Evolutionary conservation across 768 basidiomycete genomes (phyloP).

Genomic region (Leccinum aurantiacum): DNA sequence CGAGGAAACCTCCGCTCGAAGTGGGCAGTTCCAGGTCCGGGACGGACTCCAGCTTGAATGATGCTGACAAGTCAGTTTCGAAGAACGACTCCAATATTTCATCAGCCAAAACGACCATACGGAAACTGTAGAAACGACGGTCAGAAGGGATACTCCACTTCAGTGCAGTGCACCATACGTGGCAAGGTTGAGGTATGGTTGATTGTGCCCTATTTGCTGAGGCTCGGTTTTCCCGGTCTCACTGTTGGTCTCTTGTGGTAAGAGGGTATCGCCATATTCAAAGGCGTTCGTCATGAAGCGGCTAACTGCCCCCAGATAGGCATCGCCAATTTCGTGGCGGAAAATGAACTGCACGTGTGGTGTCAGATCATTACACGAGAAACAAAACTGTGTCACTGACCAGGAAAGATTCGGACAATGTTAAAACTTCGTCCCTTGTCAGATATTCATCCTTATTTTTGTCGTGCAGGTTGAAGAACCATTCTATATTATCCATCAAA

Average conservation of each 20-base stretch:
- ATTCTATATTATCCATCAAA: slow-evolving; percentile 97
- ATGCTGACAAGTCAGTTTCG: slow-evolving; percentile 84
- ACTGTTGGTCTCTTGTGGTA: slow-evolving; percentile 44
- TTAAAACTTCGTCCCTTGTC: slow-evolving; percentile 95
- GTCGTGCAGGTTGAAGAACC: slow-evolving; percentile 96
- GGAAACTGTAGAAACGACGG: slow-evolving; percentile 59
- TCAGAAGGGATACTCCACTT: slow-evolving; percentile 11
- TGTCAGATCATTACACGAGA: slow-evolving; percentile 4
- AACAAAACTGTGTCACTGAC: slow-evolving; percentile 38
- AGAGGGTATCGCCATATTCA: slow-evolving; percentile 94
- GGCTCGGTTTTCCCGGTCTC: slow-evolving; percentile 42
- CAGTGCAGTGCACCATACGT: slow-evolving; percentile 49
- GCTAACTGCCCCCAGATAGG: slow-evolving; percentile 93
- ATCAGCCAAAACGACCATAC: slow-evolving; percentile 98
- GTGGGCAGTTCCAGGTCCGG: slow-evolving; percentile 66
- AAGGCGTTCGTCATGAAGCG: slow-evolving; percentile 98
- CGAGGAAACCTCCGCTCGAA: slow-evolving; percentile 59
- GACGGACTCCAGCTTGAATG: slow-evolving; percentile 77
- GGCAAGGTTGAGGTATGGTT: slow-evolving; percentile 90
- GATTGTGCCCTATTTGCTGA: slow-evolving; percentile 64
- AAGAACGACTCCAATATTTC: slow-evolving; percentile 97
- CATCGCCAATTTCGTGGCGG: slow-evolving; percentile 94
- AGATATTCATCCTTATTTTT: slow-evolving; percentile 95
- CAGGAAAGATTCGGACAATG: slow-evolving; percentile 90
- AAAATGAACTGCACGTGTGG: slow-evolving; percentile 82